Conservation (phyloP, 148 eudicot species). For the Selenicereus undatus region DNA sequence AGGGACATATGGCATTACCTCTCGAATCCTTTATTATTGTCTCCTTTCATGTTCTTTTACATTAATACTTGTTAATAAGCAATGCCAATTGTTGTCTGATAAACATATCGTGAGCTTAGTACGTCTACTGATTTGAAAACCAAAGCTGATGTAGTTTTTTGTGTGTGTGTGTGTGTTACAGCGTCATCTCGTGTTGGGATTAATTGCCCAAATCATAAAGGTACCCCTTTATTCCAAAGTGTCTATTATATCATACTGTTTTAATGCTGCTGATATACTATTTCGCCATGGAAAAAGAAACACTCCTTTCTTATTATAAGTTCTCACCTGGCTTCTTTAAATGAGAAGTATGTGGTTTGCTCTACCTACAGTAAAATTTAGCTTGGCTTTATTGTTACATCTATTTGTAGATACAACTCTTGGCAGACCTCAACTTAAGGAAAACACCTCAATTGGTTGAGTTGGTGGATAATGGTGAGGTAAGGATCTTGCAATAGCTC, state of each 20-base stretch:
- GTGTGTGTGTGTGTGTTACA: constrained; percentile 36
- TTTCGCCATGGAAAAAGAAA: not conserved
- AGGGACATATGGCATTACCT: no score
- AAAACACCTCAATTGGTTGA: constrained; percentile 96
- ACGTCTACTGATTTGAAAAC: not conserved
- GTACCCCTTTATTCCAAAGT: constrained; percentile 32
- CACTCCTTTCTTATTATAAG: no score
- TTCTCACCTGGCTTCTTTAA: constrained; percentile 3
- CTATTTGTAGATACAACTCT: constrained; percentile 74
- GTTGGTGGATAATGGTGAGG: constrained; percentile 87
- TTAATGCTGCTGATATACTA: not conserved
- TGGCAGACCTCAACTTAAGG: constrained; percentile 96
- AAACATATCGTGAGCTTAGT: not conserved
- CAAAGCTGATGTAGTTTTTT: constrained; percentile 16
- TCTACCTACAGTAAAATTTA: not conserved
- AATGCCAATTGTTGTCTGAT: not conserved
- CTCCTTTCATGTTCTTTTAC: not conserved
- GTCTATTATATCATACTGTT: not conserved
- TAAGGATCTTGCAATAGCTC: constrained; percentile 21
- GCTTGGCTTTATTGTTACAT: not conserved
- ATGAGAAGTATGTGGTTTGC: constrained; percentile 9
- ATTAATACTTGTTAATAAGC: not conserved
- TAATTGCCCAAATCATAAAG: constrained; percentile 97
- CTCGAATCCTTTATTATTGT: not conserved
- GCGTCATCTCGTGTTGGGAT: constrained; percentile 97